Conservation (phyloP, 495 filamentous ascomycete species). For the Podospora pseudopauciseta region DNA sequence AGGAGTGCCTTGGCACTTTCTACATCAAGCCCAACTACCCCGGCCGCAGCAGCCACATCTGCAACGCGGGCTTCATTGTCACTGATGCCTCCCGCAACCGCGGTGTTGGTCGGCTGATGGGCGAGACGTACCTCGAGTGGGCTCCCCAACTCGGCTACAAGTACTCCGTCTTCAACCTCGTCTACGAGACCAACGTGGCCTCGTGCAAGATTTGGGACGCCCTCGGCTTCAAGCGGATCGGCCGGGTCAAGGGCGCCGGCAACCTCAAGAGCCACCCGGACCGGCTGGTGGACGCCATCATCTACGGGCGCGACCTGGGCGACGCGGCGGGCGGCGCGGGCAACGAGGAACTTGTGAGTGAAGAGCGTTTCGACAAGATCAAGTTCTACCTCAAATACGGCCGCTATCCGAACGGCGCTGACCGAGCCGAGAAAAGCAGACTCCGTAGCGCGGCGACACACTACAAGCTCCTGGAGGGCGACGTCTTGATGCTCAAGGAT, state of each 20-base stretch:
- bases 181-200: slow-evolving; percentile 95
- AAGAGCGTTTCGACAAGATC: slow-evolving; percentile 98
- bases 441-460: slow-evolving; percentile 91
- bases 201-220: slow-evolving; percentile 96
- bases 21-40: slow-evolving; percentile 98
- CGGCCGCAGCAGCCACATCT: slow-evolving; percentile 90
- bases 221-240: slow-evolving; percentile 96
- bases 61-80: slow-evolving; percentile 93
- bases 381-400: slow-evolving; percentile 92
- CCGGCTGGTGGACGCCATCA: slow-evolving; percentile 88
- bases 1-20: slow-evolving; percentile 86
- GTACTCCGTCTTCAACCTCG: slow-evolving; percentile 96
- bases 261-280: slow-evolving; percentile 76
- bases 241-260: slow-evolving; percentile 82
- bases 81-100: slow-evolving; percentile 85
- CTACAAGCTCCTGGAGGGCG: slow-evolving; percentile 78
- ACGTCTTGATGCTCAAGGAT: slow-evolving; percentile 91
- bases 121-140: slow-evolving; percentile 92
- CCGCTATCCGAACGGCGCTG: slow-evolving; percentile 89
- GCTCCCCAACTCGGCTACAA: slow-evolving; percentile 90
- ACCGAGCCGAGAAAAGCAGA: slow-evolving; percentile 92
- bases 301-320: slow-evolving; percentile 83
- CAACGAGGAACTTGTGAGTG: slow-evolving; percentile 84
- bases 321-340: slow-evolving; percentile 38
- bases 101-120: slow-evolving; percentile 89